A percentile compares a stretch with the other conserved stretches of the same genome.
phyloP scores from a whole-genome alignment of 164 flowering plant genomes.

The Stephania yunnanensis region DNA sequence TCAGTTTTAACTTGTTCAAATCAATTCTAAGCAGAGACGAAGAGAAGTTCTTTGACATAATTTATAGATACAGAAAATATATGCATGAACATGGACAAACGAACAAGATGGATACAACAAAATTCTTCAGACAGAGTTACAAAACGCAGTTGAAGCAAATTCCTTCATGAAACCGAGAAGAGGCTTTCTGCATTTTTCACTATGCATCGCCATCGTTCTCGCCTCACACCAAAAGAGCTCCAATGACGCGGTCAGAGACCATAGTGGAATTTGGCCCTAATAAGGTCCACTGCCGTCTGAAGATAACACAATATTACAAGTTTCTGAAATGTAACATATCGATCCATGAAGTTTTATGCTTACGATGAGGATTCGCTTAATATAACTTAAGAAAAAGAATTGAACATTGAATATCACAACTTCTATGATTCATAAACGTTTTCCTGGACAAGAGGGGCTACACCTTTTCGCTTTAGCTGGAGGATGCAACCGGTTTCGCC shows the following conservation, averaged over 20 bases:
- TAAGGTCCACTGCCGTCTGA: slow-evolving; percentile 3
- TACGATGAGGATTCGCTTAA: neutral
- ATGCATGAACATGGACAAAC: neutral
- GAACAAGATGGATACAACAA: neutral
- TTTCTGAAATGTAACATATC: neutral
- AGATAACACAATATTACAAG: slow-evolving; percentile 3
- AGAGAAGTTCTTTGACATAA: neutral
- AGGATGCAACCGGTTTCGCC: slow-evolving; percentile 57
- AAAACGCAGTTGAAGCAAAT: neutral
- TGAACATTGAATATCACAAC: neutral
- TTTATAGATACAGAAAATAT: neutral
- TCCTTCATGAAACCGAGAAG: neutral
- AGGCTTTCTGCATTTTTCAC: neutral
- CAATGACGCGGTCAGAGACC: neutral
- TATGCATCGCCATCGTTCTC: neutral
- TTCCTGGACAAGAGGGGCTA: slow-evolving; percentile 2
- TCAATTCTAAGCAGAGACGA: neutral
- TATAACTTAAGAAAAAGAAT: slow-evolving; percentile 10
- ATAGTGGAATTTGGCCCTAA: slow-evolving; percentile 1
- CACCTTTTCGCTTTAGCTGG: slow-evolving; percentile 29
- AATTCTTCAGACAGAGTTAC: neutral
- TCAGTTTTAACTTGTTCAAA: too few relatives aligned
- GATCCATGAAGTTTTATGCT: neutral
- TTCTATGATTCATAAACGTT: neutral
- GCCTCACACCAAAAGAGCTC: neutral